Evolutionary conservation across 371 early-diverging fungal genomes (phyloP).

Genomic region (Apophysomyces sp.): DNA sequence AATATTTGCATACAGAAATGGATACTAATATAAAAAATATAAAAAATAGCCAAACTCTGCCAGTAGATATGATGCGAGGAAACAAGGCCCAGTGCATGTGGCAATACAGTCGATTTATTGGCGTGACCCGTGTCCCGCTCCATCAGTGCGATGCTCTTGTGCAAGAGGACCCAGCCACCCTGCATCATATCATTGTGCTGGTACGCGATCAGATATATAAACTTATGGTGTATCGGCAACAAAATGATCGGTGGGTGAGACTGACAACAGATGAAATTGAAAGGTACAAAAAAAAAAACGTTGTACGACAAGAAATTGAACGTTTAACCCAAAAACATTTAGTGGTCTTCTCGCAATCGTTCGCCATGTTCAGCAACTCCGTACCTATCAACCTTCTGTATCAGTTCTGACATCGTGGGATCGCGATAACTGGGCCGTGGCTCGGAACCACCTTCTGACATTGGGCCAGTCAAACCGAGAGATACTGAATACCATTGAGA

Average conservation of each 20-base stretch:
- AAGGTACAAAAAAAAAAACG: constrained; percentile 39
- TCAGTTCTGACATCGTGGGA: constrained; percentile 82
- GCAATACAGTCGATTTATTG: constrained; percentile 81
- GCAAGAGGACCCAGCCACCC: constrained; percentile 42
- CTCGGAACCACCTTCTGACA: constrained; percentile 58
- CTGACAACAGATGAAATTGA: constrained; percentile 72
- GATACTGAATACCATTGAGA: constrained; percentile 54
- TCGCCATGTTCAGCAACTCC: constrained; percentile 38
- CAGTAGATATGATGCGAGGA: constrained; percentile 55
- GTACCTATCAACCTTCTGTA: constrained; percentile 54
- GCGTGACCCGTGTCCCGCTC: constrained; percentile 79
- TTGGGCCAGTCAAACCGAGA: constrained; percentile 53
- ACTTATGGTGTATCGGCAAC: constrained; percentile 57
- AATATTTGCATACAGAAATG: no score
- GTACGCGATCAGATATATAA: constrained; percentile 78
- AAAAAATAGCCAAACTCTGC: constrained; percentile 40
- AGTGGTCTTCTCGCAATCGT: constrained; percentile 34
- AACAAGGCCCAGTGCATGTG: constrained; percentile 73
- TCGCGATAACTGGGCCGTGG: constrained; percentile 81
- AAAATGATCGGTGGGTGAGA: constrained; percentile 45
- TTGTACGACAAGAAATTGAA: not conserved
- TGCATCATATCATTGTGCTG: constrained; percentile 73
- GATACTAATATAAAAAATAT: no score
- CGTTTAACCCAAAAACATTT: not conserved
- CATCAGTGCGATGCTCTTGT: constrained; percentile 64